phyloP scores from a whole-genome alignment of 192 early-diverging fungal species.

The Coemansia sp. region DNA sequence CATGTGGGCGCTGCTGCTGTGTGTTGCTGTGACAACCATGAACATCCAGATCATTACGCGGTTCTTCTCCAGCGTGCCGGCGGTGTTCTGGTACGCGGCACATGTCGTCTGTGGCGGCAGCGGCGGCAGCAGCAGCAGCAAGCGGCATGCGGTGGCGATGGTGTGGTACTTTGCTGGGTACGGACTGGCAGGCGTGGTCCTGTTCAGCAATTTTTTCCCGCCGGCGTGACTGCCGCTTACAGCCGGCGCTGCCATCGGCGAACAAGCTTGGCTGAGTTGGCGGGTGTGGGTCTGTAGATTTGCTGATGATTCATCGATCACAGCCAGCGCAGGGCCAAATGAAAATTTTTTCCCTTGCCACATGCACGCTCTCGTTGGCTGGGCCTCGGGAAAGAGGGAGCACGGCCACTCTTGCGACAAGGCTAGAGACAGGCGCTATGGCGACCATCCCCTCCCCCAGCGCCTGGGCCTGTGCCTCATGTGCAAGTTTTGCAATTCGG shows the following conservation, averaged over 20 bases:
- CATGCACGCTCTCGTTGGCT: slow-evolving; percentile 1
- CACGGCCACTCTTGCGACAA: background rate
- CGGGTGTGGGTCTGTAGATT: background rate
- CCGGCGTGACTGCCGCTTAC: slow-evolving; percentile 1
- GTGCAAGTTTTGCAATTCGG: background rate
- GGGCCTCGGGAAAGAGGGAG: background rate
- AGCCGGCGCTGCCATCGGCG: no score
- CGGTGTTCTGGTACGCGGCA: slow-evolving; percentile 79
- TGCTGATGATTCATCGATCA: background rate
- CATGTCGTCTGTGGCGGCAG: slow-evolving; percentile 38
- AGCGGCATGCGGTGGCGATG: slow-evolving; percentile 4
- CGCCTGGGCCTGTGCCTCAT: background rate
- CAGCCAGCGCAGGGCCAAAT: background rate
- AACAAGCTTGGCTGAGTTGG: no score
- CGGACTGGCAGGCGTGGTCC: slow-evolving; percentile 69
- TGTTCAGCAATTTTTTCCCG: slow-evolving; percentile 89
- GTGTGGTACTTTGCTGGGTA: slow-evolving; percentile 75
- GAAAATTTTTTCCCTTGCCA: background rate
- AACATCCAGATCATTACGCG: slow-evolving; percentile 91
- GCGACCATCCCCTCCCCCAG: background rate
- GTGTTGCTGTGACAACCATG: slow-evolving; percentile 69
- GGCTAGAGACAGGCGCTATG: no score
- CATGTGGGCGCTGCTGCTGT: slow-evolving; percentile 65
- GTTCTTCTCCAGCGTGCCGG: slow-evolving; percentile 78
- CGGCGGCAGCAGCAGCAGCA: background rate